Evolutionary conservation across 306 rosid species (phyloP).

Genomic region (Sicyos baderoa): DNA sequence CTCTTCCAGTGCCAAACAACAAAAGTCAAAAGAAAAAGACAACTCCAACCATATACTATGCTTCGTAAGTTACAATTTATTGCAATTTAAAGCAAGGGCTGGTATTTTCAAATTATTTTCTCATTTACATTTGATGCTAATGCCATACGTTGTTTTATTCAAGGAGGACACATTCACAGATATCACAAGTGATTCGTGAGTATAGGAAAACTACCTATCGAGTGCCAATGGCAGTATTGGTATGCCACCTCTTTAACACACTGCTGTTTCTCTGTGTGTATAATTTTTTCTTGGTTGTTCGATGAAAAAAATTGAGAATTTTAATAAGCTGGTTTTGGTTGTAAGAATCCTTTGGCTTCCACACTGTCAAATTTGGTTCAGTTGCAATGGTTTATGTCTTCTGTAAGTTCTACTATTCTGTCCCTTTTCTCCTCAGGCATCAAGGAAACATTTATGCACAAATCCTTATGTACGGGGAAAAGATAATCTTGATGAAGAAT

Average conservation of each 20-base stretch:
- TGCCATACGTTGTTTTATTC: conserved; percentile 19
- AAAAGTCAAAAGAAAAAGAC: conserved; percentile 54
- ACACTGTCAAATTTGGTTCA: not conserved
- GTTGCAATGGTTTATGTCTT: not conserved
- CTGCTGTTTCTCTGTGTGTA: not conserved
- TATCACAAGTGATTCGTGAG: conserved; percentile 81
- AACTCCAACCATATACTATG: conserved; percentile 64
- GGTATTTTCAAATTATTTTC: not conserved
- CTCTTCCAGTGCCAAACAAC: conserved; percentile 31
- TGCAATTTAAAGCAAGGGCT: not conserved
- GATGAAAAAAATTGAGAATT: not conserved
- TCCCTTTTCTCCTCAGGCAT: conserved; percentile 46
- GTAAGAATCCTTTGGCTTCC: not conserved
- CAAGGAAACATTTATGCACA: conserved; percentile 89
- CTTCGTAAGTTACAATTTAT: conserved; percentile 50
- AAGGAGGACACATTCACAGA: conserved; percentile 97
- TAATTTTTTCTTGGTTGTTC: not conserved
- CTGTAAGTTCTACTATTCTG: not conserved
- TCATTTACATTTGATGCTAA: not conserved
- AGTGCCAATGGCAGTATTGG: conserved; percentile 87
- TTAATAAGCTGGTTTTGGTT: not conserved
- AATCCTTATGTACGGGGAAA: conserved; percentile 51
- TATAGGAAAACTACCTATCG: conserved; percentile 72
- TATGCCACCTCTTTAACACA: conserved; percentile 32
- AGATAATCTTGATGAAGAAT: conserved; percentile 71